phyloP scores from a whole-genome alignment of 1,139 yeast genomes.

The Nakaseomyces sp. region DNA sequence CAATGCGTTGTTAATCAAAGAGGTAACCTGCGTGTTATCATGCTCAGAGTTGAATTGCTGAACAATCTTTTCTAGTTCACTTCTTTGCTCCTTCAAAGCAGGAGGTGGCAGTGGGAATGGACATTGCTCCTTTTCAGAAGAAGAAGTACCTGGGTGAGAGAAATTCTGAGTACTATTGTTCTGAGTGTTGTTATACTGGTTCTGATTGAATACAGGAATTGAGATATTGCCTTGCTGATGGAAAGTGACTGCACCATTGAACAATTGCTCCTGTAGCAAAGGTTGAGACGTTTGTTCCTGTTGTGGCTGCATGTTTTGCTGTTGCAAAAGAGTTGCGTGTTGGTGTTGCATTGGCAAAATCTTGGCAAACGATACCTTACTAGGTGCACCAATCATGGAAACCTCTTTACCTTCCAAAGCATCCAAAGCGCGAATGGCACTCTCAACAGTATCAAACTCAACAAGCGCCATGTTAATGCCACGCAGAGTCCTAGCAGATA shows the following conservation, averaged over 20 bases:
- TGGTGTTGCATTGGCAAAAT: constrained; percentile 37
- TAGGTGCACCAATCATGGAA: constrained; percentile 54
- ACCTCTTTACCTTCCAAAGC: constrained; percentile 74
- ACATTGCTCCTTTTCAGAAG: constrained; percentile 28
- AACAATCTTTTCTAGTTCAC: constrained; percentile 20
- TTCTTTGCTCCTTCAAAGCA: constrained; percentile 15
- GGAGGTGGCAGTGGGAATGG: constrained; percentile 32
- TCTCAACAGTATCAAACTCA: constrained; percentile 61
- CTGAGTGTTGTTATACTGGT: constrained; percentile 6
- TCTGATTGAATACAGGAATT: constrained; percentile 24
- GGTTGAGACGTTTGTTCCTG: constrained; percentile 20
- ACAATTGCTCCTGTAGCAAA: constrained; percentile 30
- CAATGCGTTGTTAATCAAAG: constrained; percentile 34
- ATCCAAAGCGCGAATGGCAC: constrained; percentile 71
- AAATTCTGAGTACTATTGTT: constrained; percentile 17
- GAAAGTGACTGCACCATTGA: constrained; percentile 29
- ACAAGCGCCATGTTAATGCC: constrained; percentile 56
- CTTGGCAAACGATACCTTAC: constrained; percentile 63
- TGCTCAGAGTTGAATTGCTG: constrained; percentile 24
- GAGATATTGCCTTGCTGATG: constrained; percentile 31
- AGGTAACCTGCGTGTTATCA: constrained; percentile 24
- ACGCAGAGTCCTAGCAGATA: constrained; percentile 49
- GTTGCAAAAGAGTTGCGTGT: constrained; percentile 12
- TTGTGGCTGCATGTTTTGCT: constrained; percentile 8
- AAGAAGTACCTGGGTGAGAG: constrained; percentile 11